phyloP scores from a whole-genome alignment of 202 grass and related monocot species.

The Schoenoplectus triqueter region DNA sequence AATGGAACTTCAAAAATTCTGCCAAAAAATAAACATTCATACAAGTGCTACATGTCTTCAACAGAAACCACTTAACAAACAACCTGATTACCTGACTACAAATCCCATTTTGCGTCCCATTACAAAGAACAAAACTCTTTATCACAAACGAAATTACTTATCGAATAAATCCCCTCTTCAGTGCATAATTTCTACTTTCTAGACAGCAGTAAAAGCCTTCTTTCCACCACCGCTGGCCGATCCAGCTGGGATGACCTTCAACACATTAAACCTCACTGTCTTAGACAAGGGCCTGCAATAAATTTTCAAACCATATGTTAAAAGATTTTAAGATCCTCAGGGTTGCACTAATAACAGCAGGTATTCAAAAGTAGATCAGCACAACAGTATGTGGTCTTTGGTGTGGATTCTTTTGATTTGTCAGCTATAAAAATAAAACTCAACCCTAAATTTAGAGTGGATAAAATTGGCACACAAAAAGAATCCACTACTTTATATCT shows the following conservation, averaged over 20 bases:
- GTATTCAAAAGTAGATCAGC: neutral
- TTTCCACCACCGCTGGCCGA: constrained; percentile 53
- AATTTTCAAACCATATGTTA: constrained; percentile 20
- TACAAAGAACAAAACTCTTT: constrained; percentile 28
- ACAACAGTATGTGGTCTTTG: neutral
- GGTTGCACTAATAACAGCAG: neutral
- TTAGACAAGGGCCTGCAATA: constrained; percentile 79
- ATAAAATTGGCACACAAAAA: neutral
- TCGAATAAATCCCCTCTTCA: constrained; percentile 19
- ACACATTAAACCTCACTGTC: constrained; percentile 93
- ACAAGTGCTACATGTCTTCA: constrained; percentile 8
- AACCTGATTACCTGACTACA: no score
- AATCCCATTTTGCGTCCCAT: constrained; percentile 17
- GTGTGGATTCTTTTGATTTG: no score
- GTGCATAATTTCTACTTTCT: constrained; percentile 17
- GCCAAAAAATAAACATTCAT: constrained; percentile 27
- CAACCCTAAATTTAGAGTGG: no score
- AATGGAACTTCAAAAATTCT: neutral
- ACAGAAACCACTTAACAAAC: constrained; percentile 9
- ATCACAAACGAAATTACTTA: constrained; percentile 14
- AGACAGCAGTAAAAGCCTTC: constrained; percentile 82
- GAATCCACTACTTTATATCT: constrained; percentile 15
- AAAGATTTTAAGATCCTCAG: neutral
- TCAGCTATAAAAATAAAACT: no score
- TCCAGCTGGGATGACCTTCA: constrained; percentile 94